Base-by-base conservation (phyloP, 2,329 filamentous ascomycete species). In the Fusarium luffae region DNA sequence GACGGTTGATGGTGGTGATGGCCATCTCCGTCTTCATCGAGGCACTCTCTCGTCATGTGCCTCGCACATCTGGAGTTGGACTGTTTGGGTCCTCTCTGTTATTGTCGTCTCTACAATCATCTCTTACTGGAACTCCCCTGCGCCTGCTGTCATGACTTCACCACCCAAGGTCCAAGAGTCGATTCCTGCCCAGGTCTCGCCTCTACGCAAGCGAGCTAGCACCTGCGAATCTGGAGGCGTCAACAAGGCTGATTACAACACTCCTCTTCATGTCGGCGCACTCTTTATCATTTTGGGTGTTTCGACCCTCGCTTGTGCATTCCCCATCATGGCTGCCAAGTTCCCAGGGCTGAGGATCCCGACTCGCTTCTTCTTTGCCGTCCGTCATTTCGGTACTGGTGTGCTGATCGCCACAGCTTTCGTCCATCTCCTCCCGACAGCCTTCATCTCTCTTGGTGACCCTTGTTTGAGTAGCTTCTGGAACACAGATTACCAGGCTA, bases 381-480 rank as follows among this genome's bases (percentile, higher is more conserved):
- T 88, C 50, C 84, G 86, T 66, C 90, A 93, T 82, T 93, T 93
- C 72, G 91, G 92, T 72, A 95, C 92, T 11, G 92, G 92, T 61
- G 93, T 96, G 21, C 84, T 87, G 32, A 85, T 89, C 46, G 88
- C 93, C 27, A 95, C 92, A 2, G 92, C 93, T 54, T 95, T 96
- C 74, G 92, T 94, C 30, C 92, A 94, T 81, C 82, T 91, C 32
- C 85, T 91, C 11, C 89, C 88, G 46, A 91, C 87, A 4, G 89
- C 90, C 7, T 92, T 92, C 69, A 76, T 82, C 55, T 89, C 88
- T 10, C 82, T 91, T 13, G 88, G 84, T 42, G 83, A 91, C 71
- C 88, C 88, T 13, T 92, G 90, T 75, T 86, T 97, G 2, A 90
- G 91, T 14, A 82, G 84, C 56, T 92, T 94, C 76, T 97, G 93